Evolutionary conservation across 441 rosid species (phyloP), one percentile per base, ranked within the genome.

Genomic region (Eruca vesicaria): DNA sequence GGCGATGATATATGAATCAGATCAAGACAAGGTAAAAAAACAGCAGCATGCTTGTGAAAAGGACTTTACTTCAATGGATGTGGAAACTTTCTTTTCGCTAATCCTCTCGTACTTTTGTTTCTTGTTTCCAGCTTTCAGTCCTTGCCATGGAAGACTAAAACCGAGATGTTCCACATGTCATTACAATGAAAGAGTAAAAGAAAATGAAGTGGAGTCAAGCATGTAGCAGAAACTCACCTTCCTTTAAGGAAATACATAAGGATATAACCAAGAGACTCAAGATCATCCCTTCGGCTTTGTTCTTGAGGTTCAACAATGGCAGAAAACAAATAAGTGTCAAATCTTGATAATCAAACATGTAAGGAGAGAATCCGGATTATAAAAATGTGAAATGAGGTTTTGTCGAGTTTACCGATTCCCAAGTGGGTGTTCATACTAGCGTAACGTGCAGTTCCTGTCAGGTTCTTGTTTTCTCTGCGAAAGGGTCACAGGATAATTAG

Each of bases 221-320:
- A 76, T 71, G 68, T 64, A 68, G 23, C 57, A 56, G 38, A 60
- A 58, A 65, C 68, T 82, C 69, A 95, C 99, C 97, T 91, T 85
- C 99, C 99, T 73, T 91, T 89, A 38, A 96, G 65, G 43, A 60
- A 60, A 60, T 60, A 60, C 93, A 93, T 85, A 57, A 96, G 89
- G 43, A 91, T 93, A 69, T 91, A 95, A 75, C 99, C 99, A 82
- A 95, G 98, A 43, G 99, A 95, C 77, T 95, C 98, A 36, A 96
- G 70, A 85, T 91, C 97, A 89, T 95, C 99, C 81, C 99, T 88
- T 70, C 99, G 90, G 82, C 99, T 94, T 92, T 94, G 99, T 82
- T 94, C 98, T 94, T 65, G 53, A 69, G 58, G 33, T 69, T 29
- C 33, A 48, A 3, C 36, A 57, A 59, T 15, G 11, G 21, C 63